Percentiles rank a stretch among this genome's conserved stretches.
Conservation (phyloP, 2,329 filamentous ascomycete species). For the Monosporascus sp. region DNA sequence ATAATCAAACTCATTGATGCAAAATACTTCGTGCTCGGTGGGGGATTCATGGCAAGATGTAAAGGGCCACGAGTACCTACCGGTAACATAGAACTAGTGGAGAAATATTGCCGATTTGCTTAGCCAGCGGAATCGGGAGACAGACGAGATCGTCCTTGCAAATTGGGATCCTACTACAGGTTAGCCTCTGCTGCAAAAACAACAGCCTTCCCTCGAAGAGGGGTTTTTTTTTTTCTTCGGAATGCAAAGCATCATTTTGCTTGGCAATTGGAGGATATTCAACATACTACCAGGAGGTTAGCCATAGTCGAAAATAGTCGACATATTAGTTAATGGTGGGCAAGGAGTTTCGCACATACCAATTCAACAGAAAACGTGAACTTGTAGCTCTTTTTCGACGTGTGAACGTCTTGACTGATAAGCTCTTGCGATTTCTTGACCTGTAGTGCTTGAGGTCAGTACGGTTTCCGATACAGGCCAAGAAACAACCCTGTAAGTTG, state of each 20-base stretch:
- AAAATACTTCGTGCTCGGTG: background rate
- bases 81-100: conserved; percentile 77
- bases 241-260: too few species aligned
- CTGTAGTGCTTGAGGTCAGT: conserved; percentile 35
- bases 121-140: conserved; percentile 82
- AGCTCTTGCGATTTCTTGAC: conserved; percentile 85
- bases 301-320: background rate
- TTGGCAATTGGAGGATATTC: background rate
- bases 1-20: background rate
- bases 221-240: background rate
- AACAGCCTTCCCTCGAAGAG: too few species aligned
- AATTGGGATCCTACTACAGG: conserved; percentile 64
- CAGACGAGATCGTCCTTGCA: conserved; percentile 98
- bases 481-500: too few species aligned
- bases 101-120: conserved; percentile 79
- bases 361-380: conserved; percentile 87
- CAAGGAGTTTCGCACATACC: background rate
- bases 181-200: background rate
- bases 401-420: conserved; percentile 90
- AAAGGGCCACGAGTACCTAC: background rate
- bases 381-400: conserved; percentile 86
- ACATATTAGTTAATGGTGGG: background rate
- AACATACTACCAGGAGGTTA: background rate
- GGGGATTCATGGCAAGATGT: background rate
- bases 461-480: too few species aligned